Base-by-base conservation (phyloP, 2,329 filamentous ascomycete species). In the Penicillium sp. region DNA sequence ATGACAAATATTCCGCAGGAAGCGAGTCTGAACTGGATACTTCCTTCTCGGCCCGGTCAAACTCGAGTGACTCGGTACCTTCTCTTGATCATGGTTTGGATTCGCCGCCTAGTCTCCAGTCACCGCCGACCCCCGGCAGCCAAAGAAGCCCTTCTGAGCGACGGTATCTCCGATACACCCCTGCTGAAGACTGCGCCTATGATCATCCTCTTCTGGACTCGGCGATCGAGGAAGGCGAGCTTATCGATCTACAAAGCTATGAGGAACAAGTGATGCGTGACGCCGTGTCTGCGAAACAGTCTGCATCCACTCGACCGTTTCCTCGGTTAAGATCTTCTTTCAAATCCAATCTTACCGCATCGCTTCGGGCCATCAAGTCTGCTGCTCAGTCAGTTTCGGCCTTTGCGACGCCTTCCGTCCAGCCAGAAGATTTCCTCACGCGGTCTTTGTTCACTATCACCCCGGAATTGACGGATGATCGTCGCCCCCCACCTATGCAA, bases 321-420 rank as follows among this genome's bases (percentile, higher is more conserved):
- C 71, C 73, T 36, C 73, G 74, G 44, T 52, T 73, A 4, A 69
- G 68, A 41, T 70, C 69, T 14, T 76, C 74, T 1, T 79, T 84
- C 67, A 82, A 79, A 51, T 84, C 81, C 0, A 84, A 84, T 50
- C 68, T 84, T 35, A 84, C 80, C 0, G 77, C 79, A 2, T 84
- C 81, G 0, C 63, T 84, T 16, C 77, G 80, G 50, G 79, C 78
- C 3, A 73, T 84, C 41, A 82, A 79, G 64, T 77, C 77, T 6
- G 79, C 79, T 0, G 80, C 80, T 9, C 79, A 77, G 46, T 79
- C 78, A 0, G 77, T 84, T 35, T 81, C 80, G 6, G 79, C 79
- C 42, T 77, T 82, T 53, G 74, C 77, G 13, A 74, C 76, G 13
- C 66, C 69, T 0, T 68, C 69, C 2, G 68, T 78, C 23, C 78